Evolutionary conservation across 495 filamentous ascomycete genomes (phyloP).

Genomic region (Podospora australis): DNA sequence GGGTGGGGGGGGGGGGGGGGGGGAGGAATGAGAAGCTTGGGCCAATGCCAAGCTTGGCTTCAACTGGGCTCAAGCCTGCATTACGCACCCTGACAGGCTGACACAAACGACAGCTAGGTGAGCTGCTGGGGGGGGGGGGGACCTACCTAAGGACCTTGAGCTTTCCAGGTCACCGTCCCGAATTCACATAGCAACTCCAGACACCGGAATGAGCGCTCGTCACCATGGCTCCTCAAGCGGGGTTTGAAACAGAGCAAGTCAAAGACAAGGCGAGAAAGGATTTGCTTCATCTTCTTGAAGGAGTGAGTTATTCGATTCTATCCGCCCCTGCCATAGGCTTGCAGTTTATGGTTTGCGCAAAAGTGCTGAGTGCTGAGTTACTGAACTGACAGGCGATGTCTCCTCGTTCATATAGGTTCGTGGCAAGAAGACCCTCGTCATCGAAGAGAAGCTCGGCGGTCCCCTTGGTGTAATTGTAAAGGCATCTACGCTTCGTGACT

Average conservation of each 20-base stretch:
- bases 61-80: no score
- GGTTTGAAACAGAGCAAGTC: slow-evolving; percentile 73
- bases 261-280: slow-evolving; percentile 79
- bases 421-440: slow-evolving; percentile 96
- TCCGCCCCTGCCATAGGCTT: not conserved
- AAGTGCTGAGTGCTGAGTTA: slow-evolving; percentile 6
- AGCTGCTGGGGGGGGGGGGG: no score
- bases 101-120: no score
- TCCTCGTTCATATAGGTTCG: slow-evolving; percentile 65
- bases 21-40: no score
- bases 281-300: slow-evolving; percentile 78
- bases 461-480: slow-evolving; percentile 88
- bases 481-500: slow-evolving; percentile 74
- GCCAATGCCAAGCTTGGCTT: no score
- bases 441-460: slow-evolving; percentile 84
- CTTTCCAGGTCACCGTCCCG: not conserved
- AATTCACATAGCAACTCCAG: slow-evolving; percentile 4
- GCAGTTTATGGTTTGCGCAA: slow-evolving; percentile 6
- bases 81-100: no score
- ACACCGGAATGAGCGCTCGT: slow-evolving; percentile 41
- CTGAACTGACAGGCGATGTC: slow-evolving; percentile 25
- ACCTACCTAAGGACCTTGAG: no score
- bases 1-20: no score
- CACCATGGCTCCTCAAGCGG: slow-evolving; percentile 60
- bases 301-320: slow-evolving; percentile 56